A percentile compares a stretch with the other conserved stretches of the same genome.
These are phyloP conservation scores for Paramecium sexaurelia DNA, from an alignment of 73 alveolate species.

Conservation along the genomic window DNA sequence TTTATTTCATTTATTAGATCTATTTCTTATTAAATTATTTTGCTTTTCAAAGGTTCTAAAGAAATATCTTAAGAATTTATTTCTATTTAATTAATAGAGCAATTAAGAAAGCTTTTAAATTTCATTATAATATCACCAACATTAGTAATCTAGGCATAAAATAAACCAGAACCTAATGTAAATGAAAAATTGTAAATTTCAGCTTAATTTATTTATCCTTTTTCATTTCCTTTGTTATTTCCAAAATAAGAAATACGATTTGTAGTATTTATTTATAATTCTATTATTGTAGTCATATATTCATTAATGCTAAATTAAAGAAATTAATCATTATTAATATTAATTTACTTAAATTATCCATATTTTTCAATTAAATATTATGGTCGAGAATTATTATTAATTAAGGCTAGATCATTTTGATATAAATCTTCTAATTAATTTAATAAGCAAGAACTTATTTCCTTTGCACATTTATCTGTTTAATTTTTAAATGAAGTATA, in stretches of 20 bases:
- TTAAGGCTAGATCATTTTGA: not conserved
- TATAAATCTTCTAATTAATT: slow-evolving; percentile 36
- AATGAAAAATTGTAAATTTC: not conserved
- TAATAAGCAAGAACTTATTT: slow-evolving; percentile 1
- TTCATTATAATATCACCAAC: not conserved
- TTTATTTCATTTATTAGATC: not conserved
- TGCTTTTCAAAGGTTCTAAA: not conserved
- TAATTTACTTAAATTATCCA: not conserved
- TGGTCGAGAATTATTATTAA: not conserved
- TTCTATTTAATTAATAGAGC: not conserved
- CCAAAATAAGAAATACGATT: not conserved
- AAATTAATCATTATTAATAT: not conserved
- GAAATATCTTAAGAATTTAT: not conserved
- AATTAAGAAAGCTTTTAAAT: not conserved
- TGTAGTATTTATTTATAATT: not conserved
- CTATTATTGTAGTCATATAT: not conserved
- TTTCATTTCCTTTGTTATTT: not conserved
- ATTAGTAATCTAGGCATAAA: slow-evolving; percentile 37
- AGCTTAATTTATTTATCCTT: slow-evolving; percentile 38
- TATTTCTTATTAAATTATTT: not conserved
- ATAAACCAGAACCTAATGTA: not conserved
- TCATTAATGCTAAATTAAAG: not conserved
- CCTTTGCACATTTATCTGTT: not conserved
- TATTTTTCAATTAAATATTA: not conserved
- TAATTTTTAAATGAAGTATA: slow-evolving; percentile 12